These are phyloP conservation scores for Yarrowia bubula DNA, from an alignment of 805 yeast genomes.

Conservation along the genomic window DNA sequence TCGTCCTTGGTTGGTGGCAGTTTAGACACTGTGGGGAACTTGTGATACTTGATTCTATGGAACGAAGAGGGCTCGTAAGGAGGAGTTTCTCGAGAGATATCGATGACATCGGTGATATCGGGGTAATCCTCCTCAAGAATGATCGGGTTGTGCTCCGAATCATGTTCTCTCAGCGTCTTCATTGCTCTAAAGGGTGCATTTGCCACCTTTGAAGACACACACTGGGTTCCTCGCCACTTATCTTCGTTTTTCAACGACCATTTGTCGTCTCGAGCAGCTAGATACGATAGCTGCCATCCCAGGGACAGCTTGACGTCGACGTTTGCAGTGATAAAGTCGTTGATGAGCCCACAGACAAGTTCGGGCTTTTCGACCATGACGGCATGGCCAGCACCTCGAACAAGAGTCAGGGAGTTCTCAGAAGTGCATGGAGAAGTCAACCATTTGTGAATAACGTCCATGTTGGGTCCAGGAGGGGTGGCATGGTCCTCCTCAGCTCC, in stretches of 20 bases:
- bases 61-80: slow-evolving; percentile 66
- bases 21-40: slow-evolving; percentile 75
- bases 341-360: slow-evolving; percentile 56
- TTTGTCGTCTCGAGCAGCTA: slow-evolving; percentile 56
- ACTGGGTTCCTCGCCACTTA: slow-evolving; percentile 61
- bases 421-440: slow-evolving; percentile 35
- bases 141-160: slow-evolving; percentile 57
- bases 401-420: slow-evolving; percentile 42
- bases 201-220: slow-evolving; percentile 44
- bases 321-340: slow-evolving; percentile 53
- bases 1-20: slow-evolving; percentile 66
- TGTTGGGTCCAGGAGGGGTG: slow-evolving; percentile 46
- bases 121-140: slow-evolving; percentile 51
- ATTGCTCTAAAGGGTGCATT: slow-evolving; percentile 59
- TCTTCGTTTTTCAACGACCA: slow-evolving; percentile 77
- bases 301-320: slow-evolving; percentile 57
- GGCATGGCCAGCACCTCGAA: slow-evolving; percentile 60
- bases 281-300: slow-evolving; percentile 64
- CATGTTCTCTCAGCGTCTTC: slow-evolving; percentile 71
- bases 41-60: slow-evolving; percentile 54
- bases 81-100: slow-evolving; percentile 62
- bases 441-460: slow-evolving; percentile 39
- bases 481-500: slow-evolving; percentile 59
- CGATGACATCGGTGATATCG: slow-evolving; percentile 58
- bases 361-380: slow-evolving; percentile 63